Base-by-base conservation (phyloP, 768 basidiomycete genomes). In the Suillus occidentalis region DNA sequence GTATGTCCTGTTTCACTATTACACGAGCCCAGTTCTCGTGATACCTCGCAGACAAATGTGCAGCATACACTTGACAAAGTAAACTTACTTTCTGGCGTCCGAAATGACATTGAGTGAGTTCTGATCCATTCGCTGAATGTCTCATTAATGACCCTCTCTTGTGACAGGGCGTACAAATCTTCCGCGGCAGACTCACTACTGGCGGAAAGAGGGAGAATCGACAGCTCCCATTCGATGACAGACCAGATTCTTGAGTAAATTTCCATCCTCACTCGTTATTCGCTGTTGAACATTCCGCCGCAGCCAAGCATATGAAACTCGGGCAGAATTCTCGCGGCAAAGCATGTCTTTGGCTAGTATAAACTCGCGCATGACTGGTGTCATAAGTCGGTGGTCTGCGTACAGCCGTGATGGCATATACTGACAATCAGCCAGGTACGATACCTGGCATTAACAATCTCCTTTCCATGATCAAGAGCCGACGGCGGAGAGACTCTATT, bases 281-380 rank as follows among this genome's bases (percentile, higher is more conserved):
- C 60, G 49, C 16, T 6, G 22, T 56, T 53, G 58, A 42, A 61
- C 58, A 65, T 62, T 60, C 34, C 50, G 60, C 62, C 31, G 37
- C 62, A 98, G 95, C 52, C 97, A 99, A 87, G 97, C 97, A 36
- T 96, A 98, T 72, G 97, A 95, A 73, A 98, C 97, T 4, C 89
- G 97, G 37, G 87, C 93, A 25, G 97, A 98, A 77, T 98, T 99
- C 77, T 80, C 85, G 34, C 85, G 88, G 53, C 97, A 99, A 76
- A 83, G 95, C 39, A 76, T 83, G 13, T 87, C 90, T 25, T 78
- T 99, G 47, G 79, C 86, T 10, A 83, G 88, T 18, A 93, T 99
- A 68, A 95, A 94, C 77, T 82, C 87, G 16, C 87, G 96, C 36
- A 95, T 99, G 87, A 79, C 83, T 62, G 85, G 88, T 59, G 92